Evolutionary conservation across 805 yeast species (phyloP), one percentile per base, ranked within the genome.

Genomic region (Nematodospora valgi): DNA sequence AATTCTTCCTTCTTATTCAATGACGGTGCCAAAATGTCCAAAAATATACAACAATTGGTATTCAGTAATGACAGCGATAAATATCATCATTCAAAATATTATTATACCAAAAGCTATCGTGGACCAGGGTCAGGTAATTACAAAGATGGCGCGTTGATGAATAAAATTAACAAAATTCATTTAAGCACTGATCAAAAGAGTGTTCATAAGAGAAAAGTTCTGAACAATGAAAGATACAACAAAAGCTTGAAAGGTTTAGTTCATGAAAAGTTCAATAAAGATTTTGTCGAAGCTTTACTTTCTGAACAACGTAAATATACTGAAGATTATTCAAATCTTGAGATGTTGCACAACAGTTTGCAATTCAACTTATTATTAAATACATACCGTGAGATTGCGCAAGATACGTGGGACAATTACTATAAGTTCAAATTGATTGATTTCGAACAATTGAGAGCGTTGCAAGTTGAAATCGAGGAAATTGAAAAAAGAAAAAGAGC

Each of bases 111-210:
- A 40, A 54, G 59, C 22, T 64, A 64, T 37, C 52, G 72, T 30
- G 73, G 73, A 1, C 72, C 71, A 2, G 73, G 73, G 2, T 59
- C 65, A 28, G 72, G 73, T 3, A 67, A 65, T 39, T 67, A 63
- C 44, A 67, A 67, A 41, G 73, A 67, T 45, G 70, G 68, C 1
- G 60, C 70, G 2, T 43, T 67, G 26, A 58, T 64, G 40, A 65
- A 61, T 41, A 51, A 60, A 27, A 62, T 67, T 41, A 67, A 64
- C 45, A 55, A 55, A 34, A 57, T 67, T 28, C 61, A 54, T 5
- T 36, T 50, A n/a, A 46, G 57, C 1, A 21, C 36, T n/a, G 41
- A 46, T n/a, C 31, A 39, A 11, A 33, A 27, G 10, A 22, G 23
- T 3, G 32, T 22, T 19, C 38, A 38, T 14, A 38, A 37, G 8